Evolutionary conservation across 768 basidiomycete species (phyloP).

Genomic region (Russula sp.): DNA sequence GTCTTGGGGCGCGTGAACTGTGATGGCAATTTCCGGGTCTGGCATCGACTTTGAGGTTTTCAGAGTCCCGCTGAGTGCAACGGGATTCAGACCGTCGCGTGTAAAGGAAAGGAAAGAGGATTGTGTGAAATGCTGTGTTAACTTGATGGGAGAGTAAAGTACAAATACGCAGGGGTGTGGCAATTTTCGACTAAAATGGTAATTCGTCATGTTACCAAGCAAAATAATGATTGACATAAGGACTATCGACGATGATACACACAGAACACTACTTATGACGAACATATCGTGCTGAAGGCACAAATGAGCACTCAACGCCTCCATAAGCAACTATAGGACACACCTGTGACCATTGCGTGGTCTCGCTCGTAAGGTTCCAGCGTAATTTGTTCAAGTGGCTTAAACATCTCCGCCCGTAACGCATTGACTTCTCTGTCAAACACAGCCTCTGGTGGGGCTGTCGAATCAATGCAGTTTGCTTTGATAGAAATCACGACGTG

Average conservation of each 20-base stretch:
- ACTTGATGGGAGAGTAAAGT: too few relatives aligned
- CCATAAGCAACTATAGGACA: slow-evolving; percentile 22
- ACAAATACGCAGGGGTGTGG: too few relatives aligned
- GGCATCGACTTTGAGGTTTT: slow-evolving; percentile 39
- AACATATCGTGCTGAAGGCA: slow-evolving; percentile 37
- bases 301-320: slow-evolving; percentile 1
- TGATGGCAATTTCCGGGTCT: slow-evolving; percentile 60
- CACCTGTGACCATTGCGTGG: slow-evolving; percentile 85
- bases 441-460: slow-evolving; percentile 80
- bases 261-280: slow-evolving; percentile 32
- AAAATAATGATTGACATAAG: too few relatives aligned
- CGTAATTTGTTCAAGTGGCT: slow-evolving; percentile 93
- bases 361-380: slow-evolving; percentile 90
- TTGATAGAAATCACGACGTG: slow-evolving; percentile 97
- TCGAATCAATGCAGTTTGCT: slow-evolving; percentile 97
- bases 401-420: slow-evolving; percentile 72
- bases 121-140: background rate
- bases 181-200: slow-evolving; percentile 3
- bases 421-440: slow-evolving; percentile 84
- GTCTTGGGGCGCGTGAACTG: slow-evolving; percentile 55
- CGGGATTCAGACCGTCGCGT: background rate
- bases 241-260: slow-evolving; percentile 14
- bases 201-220: background rate
- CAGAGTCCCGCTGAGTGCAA: background rate
- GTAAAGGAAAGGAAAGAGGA: background rate